These are phyloP conservation scores for Thelonectria blattea DNA, from an alignment of 2,329 filamentous ascomycete genomes.

Conservation along the genomic window DNA sequence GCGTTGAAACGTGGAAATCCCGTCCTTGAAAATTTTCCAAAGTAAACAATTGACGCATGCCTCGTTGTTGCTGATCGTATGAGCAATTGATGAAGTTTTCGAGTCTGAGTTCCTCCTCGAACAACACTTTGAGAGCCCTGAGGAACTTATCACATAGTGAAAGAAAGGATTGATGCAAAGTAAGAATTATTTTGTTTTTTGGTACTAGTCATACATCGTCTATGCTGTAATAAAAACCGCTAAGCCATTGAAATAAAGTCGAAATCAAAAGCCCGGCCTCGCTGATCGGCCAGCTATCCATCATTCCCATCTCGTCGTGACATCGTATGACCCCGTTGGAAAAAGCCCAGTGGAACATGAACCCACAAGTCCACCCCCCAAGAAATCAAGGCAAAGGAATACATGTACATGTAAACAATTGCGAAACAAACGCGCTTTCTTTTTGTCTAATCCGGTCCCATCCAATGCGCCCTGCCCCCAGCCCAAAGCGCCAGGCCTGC, in stretches of 20 bases:
- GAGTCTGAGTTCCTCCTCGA: no score
- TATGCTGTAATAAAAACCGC: constrained; percentile 20
- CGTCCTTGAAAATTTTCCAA: not conserved
- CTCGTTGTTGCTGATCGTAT: not conserved
- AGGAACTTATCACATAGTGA: not conserved
- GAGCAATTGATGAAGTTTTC: not conserved
- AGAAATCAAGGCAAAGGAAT: constrained; percentile 1
- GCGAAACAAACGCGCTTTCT: constrained; percentile 2
- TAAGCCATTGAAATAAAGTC: not conserved
- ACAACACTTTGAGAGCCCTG: not conserved
- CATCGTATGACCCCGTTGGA: constrained; percentile 24
- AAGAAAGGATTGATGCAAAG: not conserved
- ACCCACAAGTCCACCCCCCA: constrained; percentile 10
- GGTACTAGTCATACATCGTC: constrained; percentile 33
- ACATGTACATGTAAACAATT: constrained; percentile 11
- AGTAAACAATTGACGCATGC: not conserved
- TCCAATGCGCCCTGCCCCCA: constrained; percentile 3
- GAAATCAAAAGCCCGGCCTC: constrained; percentile 2
- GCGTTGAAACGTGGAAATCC: not conserved
- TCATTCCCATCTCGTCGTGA: constrained; percentile 20
- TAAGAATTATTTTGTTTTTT: constrained; percentile 23
- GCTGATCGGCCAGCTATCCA: constrained; percentile 14
- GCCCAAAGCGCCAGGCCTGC: constrained; percentile 26
- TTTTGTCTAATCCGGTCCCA: constrained; percentile 18
- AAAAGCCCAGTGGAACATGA: constrained; percentile 3